Percentiles rank a stretch among this genome's conserved stretches.
phyloP scores from a whole-genome alignment of 305 asterid species.

The Fraxinus paxiana region DNA sequence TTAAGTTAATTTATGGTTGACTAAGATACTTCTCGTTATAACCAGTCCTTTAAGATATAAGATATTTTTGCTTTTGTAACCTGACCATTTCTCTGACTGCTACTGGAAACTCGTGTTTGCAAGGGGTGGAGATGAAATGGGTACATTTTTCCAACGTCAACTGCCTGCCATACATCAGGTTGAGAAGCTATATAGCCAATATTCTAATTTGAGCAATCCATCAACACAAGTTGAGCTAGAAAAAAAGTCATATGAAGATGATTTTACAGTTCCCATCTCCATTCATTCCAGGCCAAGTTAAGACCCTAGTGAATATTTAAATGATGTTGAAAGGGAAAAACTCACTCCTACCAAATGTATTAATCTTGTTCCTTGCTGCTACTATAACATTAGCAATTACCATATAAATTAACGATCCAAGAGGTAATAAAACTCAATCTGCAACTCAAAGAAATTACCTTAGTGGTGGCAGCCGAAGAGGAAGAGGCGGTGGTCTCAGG shows the following conservation, averaged over 20 bases:
- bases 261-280: slow-evolving; percentile 47
- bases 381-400: slow-evolving; percentile 24
- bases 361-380: slow-evolving; percentile 18
- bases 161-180: slow-evolving; percentile 31
- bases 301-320: slow-evolving; percentile 22
- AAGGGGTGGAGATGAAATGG: slow-evolving; percentile 43
- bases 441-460: slow-evolving; percentile 30
- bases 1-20: background rate
- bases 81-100: background rate
- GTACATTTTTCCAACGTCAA: slow-evolving; percentile 33
- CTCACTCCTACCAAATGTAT: slow-evolving; percentile 27
- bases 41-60: background rate
- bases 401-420: slow-evolving; percentile 18
- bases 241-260: slow-evolving; percentile 45
- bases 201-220: slow-evolving; percentile 35
- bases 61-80: background rate
- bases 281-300: slow-evolving; percentile 24
- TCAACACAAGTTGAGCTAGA: slow-evolving; percentile 27
- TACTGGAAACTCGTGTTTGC: slow-evolving; percentile 13
- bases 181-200: slow-evolving; percentile 33
- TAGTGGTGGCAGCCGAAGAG: slow-evolving; percentile 37
- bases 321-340: slow-evolving; percentile 20
- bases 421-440: background rate
- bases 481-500: slow-evolving; percentile 43
- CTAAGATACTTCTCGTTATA: background rate